Evolutionary conservation across 208 protist genomes (phyloP).

Genomic region (Naegleria gruberi): DNA sequence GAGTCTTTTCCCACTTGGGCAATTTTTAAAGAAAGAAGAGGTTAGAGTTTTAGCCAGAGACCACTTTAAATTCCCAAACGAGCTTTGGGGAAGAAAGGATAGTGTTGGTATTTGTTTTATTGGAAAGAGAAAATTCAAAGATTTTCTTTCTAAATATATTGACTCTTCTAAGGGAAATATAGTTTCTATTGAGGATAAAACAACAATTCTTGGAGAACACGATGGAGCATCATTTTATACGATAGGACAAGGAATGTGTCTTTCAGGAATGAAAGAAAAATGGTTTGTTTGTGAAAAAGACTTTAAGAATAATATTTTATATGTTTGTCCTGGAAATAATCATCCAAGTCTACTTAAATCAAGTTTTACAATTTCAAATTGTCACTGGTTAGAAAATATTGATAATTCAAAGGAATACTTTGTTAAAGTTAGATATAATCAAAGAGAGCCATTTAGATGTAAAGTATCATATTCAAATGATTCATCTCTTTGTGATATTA

Average conservation of each 20-base stretch:
- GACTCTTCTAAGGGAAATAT: not conserved
- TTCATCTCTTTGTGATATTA: not conserved
- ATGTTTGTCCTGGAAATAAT: not conserved
- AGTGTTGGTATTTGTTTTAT: conserved; percentile 59
- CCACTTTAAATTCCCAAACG: not conserved
- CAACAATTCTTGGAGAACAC: not conserved
- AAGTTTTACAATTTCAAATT: not conserved
- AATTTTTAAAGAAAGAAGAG: conserved; percentile 32
- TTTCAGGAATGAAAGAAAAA: not conserved
- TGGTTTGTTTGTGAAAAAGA: not conserved
- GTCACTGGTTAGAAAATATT: not conserved
- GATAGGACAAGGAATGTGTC: not conserved
- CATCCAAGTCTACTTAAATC: not conserved
- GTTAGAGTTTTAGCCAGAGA: conserved; percentile 18
- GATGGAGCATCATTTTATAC: not conserved
- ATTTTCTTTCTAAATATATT: conserved; percentile 28
- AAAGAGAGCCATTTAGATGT: not conserved
- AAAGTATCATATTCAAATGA: not conserved
- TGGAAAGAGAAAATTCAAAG: conserved; percentile 46
- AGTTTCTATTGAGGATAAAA: not conserved
- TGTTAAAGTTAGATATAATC: not conserved
- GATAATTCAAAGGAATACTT: not conserved
- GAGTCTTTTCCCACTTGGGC: conserved; percentile 47
- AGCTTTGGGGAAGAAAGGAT: conserved; percentile 27
- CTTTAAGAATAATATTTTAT: not conserved